phyloP scores from a whole-genome alignment of 192 early-diverging fungal species.

The Coemansia sp. region DNA sequence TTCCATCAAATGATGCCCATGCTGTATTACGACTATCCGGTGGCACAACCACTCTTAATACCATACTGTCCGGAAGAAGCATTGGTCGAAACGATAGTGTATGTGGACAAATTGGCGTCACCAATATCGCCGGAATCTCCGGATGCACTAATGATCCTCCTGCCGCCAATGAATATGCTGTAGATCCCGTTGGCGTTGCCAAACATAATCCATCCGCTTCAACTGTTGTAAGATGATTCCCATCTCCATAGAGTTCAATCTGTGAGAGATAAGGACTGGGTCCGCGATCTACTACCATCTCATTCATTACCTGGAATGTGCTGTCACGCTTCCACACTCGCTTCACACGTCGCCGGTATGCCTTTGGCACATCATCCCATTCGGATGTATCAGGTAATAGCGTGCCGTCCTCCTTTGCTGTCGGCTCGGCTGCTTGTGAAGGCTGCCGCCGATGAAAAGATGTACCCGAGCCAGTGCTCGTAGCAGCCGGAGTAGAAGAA shows the following conservation, averaged over 20 bases:
- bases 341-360: constrained; percentile 56
- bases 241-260: constrained; percentile 85
- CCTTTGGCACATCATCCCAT: constrained; percentile 51
- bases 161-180: constrained; percentile 87
- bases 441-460: not conserved
- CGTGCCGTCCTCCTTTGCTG: not conserved
- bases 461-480: not conserved
- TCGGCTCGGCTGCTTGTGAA: not conserved
- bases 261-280: constrained; percentile 87
- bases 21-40: constrained; percentile 81
- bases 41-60: constrained; percentile 83
- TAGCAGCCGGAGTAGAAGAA: not conserved
- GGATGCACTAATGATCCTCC: constrained; percentile 96
- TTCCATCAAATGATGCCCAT: constrained; percentile 94
- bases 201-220: constrained; percentile 95
- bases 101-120: constrained; percentile 92
- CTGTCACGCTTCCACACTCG: constrained; percentile 58
- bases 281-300: constrained; percentile 92
- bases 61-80: constrained; percentile 89
- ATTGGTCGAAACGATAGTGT: constrained; percentile 96
- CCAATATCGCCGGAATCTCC: constrained; percentile 85
- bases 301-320: constrained; percentile 92
- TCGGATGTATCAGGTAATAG: constrained; percentile 28
- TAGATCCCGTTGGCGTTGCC: constrained; percentile 92
- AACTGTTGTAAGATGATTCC: constrained; percentile 87